Base-by-base conservation (phyloP, 2,329 filamentous ascomycete species). In the Berkeleyomyces rouxiae region DNA sequence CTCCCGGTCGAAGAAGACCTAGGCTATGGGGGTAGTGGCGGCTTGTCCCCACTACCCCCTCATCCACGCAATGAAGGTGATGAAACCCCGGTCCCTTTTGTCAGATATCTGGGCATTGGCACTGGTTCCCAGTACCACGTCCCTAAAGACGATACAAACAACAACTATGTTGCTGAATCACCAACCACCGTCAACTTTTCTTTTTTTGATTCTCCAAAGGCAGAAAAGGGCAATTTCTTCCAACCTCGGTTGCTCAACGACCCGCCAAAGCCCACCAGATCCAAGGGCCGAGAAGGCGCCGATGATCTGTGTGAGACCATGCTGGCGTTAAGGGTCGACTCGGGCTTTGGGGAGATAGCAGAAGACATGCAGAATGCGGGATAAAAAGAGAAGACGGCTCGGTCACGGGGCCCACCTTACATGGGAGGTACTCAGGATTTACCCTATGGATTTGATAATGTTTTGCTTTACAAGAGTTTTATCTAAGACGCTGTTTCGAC, bases 151-250 rank as follows among this genome's bases (percentile, higher is more conserved):
- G 76, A 76, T 16, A 77, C 77, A 67, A 69, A 71, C 55, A 71
- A 69, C 47, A 72, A 74, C 62, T 70, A 73, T 33, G 63, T 64
- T 6, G 63, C 63, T 23, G 90, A 96, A 72, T 95, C 88, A 1
- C 92, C 92, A 2, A 86, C 86, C 0, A 86, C 85, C 1, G 87
- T 88, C 4, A 90, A 95, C 65, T 89, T 89, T 68, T 85, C 93
- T 70, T 86, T 97, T 64, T 96, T 96, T 71, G 89, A 95, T 71
- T 39, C 16, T 46, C 11, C 43, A n/a, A n/a, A n/a, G 43, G 33
- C 13, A 23, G 51, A 55, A 55, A 36, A 9, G 33, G n/a, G 4
- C 33, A 11, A 55, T 36, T 11, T n/a, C n/a, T 16, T 37, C 51
- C 13, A 31, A 13, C 36, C 51, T 31, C 51, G 13, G 36, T 10